phyloP scores from a whole-genome alignment of 164 flowering plant genomes.

The Magnolia kwangsiensis region DNA sequence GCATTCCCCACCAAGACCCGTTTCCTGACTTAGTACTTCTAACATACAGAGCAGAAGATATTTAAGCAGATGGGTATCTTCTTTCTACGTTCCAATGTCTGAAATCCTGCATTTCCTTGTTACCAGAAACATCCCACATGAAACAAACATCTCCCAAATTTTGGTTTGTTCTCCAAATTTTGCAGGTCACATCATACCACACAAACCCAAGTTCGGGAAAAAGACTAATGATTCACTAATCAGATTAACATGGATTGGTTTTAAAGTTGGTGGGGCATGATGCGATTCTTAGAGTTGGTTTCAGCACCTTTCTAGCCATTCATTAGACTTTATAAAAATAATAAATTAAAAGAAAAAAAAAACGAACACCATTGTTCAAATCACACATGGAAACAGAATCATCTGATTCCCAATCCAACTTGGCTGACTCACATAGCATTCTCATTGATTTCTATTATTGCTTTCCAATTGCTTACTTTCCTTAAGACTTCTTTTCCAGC shows the following conservation, averaged over 20 bases:
- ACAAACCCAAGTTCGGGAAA: not conserved
- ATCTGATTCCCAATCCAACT: slow-evolving; percentile 20
- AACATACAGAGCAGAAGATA: too few species aligned
- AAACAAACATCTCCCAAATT: too few species aligned
- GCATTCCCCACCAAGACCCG: too few species aligned
- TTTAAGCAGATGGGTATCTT: too few species aligned
- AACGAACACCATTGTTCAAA: slow-evolving; percentile 8
- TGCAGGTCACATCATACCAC: not conserved
- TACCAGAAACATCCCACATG: too few species aligned
- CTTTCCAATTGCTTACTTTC: slow-evolving; percentile 8
- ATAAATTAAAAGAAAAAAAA: not conserved
- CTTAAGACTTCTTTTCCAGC: slow-evolving; percentile 7
- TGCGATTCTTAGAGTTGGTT: not conserved
- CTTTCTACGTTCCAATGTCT: too few species aligned
- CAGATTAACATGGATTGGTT: not conserved
- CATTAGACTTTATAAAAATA: not conserved
- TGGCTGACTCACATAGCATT: slow-evolving; percentile 35
- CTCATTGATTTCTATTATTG: slow-evolving; percentile 15
- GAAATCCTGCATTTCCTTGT: too few species aligned
- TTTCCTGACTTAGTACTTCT: too few species aligned
- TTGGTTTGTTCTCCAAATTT: too few species aligned
- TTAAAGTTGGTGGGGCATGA: not conserved
- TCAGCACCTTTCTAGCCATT: not conserved
- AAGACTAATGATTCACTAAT: not conserved
- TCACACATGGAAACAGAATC: slow-evolving; percentile 17